Evolutionary conservation across 1,284 basidiomycete genomes (phyloP).

Genomic region (Papiliotrema terrestris): DNA sequence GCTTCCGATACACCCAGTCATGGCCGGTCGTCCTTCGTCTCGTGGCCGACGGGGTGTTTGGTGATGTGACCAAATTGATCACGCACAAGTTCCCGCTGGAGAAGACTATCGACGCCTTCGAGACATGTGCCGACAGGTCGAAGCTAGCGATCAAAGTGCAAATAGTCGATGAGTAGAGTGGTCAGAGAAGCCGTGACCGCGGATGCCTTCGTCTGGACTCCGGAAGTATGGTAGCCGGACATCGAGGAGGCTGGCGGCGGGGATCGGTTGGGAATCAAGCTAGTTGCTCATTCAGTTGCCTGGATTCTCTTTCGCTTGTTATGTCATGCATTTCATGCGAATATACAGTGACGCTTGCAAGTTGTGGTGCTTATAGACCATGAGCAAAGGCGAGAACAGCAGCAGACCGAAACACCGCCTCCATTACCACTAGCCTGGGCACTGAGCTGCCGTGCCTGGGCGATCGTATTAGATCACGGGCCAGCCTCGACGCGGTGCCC

Average conservation of each 20-base stretch:
- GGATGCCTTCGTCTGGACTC: neutral
- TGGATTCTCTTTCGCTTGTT: neutral
- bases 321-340: neutral
- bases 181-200: too few species aligned
- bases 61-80: constrained; percentile 46
- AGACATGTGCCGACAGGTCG: constrained; percentile 42
- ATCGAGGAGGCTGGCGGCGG: too few species aligned
- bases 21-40: constrained; percentile 48
- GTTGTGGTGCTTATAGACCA: too few species aligned
- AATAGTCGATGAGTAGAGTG: constrained; percentile 3
- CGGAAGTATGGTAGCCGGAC: neutral
- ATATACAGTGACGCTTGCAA: neutral
- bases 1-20: constrained; percentile 43
- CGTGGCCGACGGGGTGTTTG: constrained; percentile 40
- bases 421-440: neutral
- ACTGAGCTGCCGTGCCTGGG: neutral
- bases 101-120: constrained; percentile 46
- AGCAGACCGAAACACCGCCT: too few species aligned
- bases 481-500: neutral
- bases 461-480: too few species aligned
- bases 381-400: too few species aligned
- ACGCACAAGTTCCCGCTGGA: constrained; percentile 47
- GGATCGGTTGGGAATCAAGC: neutral
- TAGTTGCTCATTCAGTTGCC: neutral
- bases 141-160: constrained; percentile 49